phyloP scores from a whole-genome alignment of 768 basidiomycete genomes.

The Russula foetens region DNA sequence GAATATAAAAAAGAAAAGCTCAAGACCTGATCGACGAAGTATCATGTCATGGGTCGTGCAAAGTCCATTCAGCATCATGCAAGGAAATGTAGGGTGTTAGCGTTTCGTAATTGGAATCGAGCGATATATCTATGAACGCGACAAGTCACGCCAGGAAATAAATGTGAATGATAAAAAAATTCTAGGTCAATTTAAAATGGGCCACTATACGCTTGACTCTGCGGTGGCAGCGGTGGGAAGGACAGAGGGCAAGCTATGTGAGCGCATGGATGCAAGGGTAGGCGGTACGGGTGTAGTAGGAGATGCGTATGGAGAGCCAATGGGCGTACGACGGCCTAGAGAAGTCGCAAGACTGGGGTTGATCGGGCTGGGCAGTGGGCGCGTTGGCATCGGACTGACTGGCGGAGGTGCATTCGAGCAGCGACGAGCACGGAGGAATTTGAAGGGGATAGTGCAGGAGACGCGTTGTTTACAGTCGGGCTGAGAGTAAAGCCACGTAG shows the following conservation, averaged over 20 bases:
- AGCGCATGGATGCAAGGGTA: slow-evolving; percentile 14
- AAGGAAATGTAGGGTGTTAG: slow-evolving; percentile 5
- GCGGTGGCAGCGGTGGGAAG: not conserved
- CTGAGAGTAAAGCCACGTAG: slow-evolving; percentile 91
- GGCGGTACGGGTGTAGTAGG: slow-evolving; percentile 18
- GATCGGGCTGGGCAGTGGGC: slow-evolving; percentile 11
- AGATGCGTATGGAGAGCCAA: slow-evolving; percentile 17
- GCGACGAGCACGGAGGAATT: slow-evolving; percentile 17
- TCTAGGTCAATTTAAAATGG: not conserved
- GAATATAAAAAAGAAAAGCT: not conserved
- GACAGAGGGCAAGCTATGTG: slow-evolving; percentile 20
- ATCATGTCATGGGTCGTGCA: slow-evolving; percentile 6
- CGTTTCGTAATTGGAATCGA: slow-evolving; percentile 3
- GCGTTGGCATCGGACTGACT: slow-evolving; percentile 11
- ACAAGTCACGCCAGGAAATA: too few species aligned
- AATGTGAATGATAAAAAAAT: slow-evolving; percentile 16
- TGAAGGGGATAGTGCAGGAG: not conserved
- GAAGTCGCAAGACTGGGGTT: slow-evolving; percentile 7
- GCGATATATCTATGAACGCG: not conserved
- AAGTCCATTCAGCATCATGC: slow-evolving; percentile 11
- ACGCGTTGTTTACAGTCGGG: slow-evolving; percentile 29
- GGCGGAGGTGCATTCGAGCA: slow-evolving; percentile 14
- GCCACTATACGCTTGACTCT: slow-evolving; percentile 5
- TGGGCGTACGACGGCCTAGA: slow-evolving; percentile 18
- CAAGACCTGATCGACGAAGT: slow-evolving; percentile 2